Base-by-base conservation (phyloP, 306 rosid species). In the Sindora glabra region DNA sequence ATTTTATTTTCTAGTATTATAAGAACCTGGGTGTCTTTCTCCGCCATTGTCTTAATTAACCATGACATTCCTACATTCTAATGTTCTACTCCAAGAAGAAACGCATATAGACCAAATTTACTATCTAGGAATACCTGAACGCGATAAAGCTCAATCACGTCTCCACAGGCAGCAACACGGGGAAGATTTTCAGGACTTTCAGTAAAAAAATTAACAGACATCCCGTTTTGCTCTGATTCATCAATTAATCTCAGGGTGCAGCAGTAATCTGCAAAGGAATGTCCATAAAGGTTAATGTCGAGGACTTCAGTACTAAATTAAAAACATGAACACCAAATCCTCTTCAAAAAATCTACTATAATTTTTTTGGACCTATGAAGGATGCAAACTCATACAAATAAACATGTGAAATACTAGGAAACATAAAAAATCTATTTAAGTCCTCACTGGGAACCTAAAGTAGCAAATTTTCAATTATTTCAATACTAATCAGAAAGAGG, bases 251-350 rank as follows among this genome's bases (percentile, higher is more conserved):
- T 83, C 10, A 91, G 18, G 2, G 56, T 18, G 30, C 71, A 62
- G 56, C 69, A 77, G 54, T 33, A 67, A 81, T 91, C 97, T 87
- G 89, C 84, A 29, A 76, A 19, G 77, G 26, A 66, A 51, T 19
- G 29, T 27, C 56, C 49, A 50, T 5, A 55, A 19, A 44, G 34
- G 41, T 5, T 68, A 48, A 39, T 27, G 52, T 8, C 10, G 25
- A 33, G 16, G 30, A 23, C 42, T 30, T 12, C 14, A 22, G 57
- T 26, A 30, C 9, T 39, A 25, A 39, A 44, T 26, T 9, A 21
- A 24, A 18, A 36, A 24, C 48, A 17, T 45, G 38, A 36, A 24
- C 26, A 67, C 6, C 33, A 0, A 46, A 13, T 33, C 14, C 42
- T 41, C 9, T 42, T 2, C 10, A 44, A 32, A 27, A 5, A 33